Percentiles rank a stretch among this genome's conserved stretches.
Evolutionary conservation across 306 rosid species (phyloP).

Genomic region (Canavalia ensiformis): DNA sequence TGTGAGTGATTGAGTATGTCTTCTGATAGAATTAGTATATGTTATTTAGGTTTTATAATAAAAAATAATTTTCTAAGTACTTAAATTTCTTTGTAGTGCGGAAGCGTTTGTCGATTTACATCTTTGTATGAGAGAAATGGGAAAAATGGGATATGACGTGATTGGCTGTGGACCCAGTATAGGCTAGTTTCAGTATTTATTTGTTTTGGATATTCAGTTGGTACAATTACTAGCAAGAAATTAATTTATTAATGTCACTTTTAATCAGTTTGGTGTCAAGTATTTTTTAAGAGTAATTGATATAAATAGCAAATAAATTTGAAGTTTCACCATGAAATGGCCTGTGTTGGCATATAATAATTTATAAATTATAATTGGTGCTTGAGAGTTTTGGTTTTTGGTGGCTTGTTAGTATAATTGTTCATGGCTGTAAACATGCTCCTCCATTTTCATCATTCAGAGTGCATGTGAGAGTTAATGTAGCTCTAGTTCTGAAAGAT

Average conservation of each 20-base stretch:
- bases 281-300: constrained; percentile 27
- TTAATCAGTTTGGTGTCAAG: neutral
- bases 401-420: neutral
- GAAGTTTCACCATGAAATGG: constrained; percentile 21
- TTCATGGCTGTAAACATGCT: neutral
- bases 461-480: constrained; percentile 13
- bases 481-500: constrained; percentile 25
- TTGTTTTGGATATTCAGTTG: constrained; percentile 13
- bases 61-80: neutral
- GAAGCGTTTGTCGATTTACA: constrained; percentile 31
- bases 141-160: constrained; percentile 21
- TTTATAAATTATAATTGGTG: neutral
- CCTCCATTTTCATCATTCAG: constrained; percentile 11
- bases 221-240: constrained; percentile 19
- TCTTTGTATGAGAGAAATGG: constrained; percentile 14
- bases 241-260: neutral
- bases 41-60: neutral
- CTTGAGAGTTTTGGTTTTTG: constrained; percentile 18
- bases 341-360: neutral
- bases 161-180: constrained; percentile 18
- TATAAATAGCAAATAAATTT: neutral
- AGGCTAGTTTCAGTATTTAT: neutral
- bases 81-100: neutral
- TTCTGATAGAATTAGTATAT: constrained; percentile 10
- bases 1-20: constrained; percentile 8